Evolutionary conservation across 768 basidiomycete species (phyloP), one percentile per base, ranked within the genome.

Genomic region (Podaxis pistillaris): DNA sequence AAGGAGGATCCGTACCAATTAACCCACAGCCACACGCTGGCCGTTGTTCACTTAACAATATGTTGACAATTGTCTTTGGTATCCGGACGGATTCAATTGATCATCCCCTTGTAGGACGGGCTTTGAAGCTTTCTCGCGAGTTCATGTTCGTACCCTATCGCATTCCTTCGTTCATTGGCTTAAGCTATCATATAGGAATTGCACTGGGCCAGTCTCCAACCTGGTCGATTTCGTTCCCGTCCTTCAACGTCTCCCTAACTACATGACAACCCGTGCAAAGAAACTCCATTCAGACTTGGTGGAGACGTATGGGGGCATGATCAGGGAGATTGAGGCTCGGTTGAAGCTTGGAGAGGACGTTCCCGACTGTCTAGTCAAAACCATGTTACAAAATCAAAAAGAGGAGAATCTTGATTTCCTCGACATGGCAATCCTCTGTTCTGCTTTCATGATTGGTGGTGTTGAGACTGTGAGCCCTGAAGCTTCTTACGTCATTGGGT

Each of bases 361-460:
- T 8, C 78, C 80, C 15, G 76, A 81, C 54, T 82, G 80, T 63
- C 64, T 82, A 4, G 79, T 71, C 0, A 81, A 79, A 59, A 76
- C 72, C 17, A 63, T 81, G 58, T 62, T 82, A 0, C 44, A 71
- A n/a, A 60, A 65, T 30, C 70, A 68, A 59, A 69, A 75, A 19
- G 70, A 76, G 54, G 78, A 80, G 47, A 58, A 68, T 7, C 67
- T 81, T 26, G 76, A 77, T 60, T 65, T 71, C 53, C 50, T 76
- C 2, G 81, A 82, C 66, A 76, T 79, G 70, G 52, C 70, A 7
- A 78, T 80, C 36, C 68, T 82, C 15, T 73, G 75, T 19, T 69
- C 76, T 3, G 78, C 74, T 3, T 80, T 81, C 64, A 79, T 77
- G 72, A 76, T 81, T 11, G 80, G 76, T 3, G 80, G 80, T 12